A percentile compares a stretch with the other conserved stretches of the same genome.
These are phyloP conservation scores for Tuber aestivum DNA, from an alignment of 495 filamentous ascomycete genomes.

Conservation along the genomic window DNA sequence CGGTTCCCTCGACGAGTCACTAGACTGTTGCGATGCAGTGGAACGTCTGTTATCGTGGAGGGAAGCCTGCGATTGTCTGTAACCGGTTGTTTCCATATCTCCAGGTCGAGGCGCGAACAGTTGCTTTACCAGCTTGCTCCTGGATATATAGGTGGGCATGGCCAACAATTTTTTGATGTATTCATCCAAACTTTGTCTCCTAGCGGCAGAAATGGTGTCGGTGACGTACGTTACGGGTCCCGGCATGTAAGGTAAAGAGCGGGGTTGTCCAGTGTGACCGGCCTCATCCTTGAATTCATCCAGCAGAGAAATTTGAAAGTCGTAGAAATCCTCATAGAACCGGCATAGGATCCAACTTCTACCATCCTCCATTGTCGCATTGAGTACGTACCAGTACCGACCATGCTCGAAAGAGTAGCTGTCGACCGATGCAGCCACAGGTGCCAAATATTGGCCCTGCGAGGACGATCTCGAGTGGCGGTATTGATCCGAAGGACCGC, in stretches of 20 bases:
- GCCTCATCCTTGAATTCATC: conserved; percentile 92
- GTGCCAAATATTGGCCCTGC: conserved; percentile 50
- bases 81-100: conserved; percentile 73
- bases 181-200: conserved; percentile 82
- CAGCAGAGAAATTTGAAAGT: conserved; percentile 92
- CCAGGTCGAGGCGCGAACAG: conserved; percentile 85
- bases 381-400: conserved; percentile 98
- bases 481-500: conserved; percentile 24
- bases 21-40: conserved; percentile 50
- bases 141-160: conserved; percentile 76
- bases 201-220: conserved; percentile 88
- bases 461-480: conserved; percentile 43
- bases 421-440: conserved; percentile 76
- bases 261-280: conserved; percentile 69
- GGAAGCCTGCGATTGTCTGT: conserved; percentile 62
- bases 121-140: conserved; percentile 72
- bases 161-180: conserved; percentile 87
- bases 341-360: conserved; percentile 85
- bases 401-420: conserved; percentile 94
- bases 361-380: conserved; percentile 84
- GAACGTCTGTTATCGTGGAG: conserved; percentile 44
- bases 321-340: conserved; percentile 97
- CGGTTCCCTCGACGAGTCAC: conserved; percentile 48
- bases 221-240: conserved; percentile 97
- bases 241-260: conserved; percentile 95